Evolutionary conservation across 805 yeast species (phyloP), one percentile per base, ranked within the genome.

Genomic region (Naumovozyma baii): DNA sequence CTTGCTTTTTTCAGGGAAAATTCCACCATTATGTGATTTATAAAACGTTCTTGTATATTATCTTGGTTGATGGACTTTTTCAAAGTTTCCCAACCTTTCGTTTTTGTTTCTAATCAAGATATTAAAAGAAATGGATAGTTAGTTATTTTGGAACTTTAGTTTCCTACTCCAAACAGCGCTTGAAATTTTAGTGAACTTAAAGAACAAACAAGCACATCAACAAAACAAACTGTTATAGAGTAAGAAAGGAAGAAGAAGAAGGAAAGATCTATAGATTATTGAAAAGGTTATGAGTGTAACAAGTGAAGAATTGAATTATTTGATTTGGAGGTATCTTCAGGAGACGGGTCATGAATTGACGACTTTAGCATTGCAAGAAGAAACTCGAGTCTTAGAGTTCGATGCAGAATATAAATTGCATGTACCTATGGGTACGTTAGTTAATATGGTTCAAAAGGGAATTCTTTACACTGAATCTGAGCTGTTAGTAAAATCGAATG

Each of bases 291-390:
- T 86, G 95, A 81, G 94, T 18, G 64, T 90, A 36, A 74, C 92
- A 4, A 80, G 92, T 41, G 77, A 73, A 41, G 94, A 87, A 61
- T 73, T 90, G 39, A 92, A 90, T 66, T 90, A 90, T 57, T 71
- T 92, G 50, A 75, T 90, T 39, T 92, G 96, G 95, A 66, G 96
- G 45, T 92, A 90, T 55, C 69, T 87, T 30, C 95, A 86, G 55
- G 97, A 92, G 58, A 68, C 80, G 4, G 94, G 94, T 2, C 68
- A 58, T 31, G 88, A 83, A 38, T 69, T 84, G 16, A 69, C 92
- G 2, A 87, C 95, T 0, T 76, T 72, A 52, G 94, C 96, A 0
- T 62, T 92, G 20, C 84, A 82, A 46, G 80, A 83, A 48, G 88
- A 83, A 48, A 67, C 90, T 1, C 64, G 71, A 16, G 79, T 83